Evolutionary conservation across 768 basidiomycete genomes (phyloP).

Genomic region (Podaxis pistillaris): DNA sequence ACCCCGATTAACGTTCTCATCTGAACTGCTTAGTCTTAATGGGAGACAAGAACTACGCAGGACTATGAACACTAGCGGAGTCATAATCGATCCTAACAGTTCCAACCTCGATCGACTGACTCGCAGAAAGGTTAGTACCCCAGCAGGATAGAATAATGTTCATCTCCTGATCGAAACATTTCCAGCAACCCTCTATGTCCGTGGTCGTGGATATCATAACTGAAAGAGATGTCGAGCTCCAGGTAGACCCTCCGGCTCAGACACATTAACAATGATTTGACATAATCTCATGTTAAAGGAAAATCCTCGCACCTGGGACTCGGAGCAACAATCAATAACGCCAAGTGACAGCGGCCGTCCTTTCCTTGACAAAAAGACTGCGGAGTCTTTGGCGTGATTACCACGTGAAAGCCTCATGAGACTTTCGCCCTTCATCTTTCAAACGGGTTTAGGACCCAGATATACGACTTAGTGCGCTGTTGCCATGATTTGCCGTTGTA

Average conservation of each 20-base stretch:
- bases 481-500: too few relatives aligned
- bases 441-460: too few relatives aligned
- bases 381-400: neutral
- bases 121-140: neutral
- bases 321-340: neutral
- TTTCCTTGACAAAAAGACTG: neutral
- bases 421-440: too few relatives aligned
- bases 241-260: neutral
- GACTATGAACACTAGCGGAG: slow-evolving; percentile 7
- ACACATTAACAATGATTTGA: neutral
- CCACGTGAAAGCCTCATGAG: neutral
- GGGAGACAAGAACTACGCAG: slow-evolving; percentile 21
- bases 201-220: slow-evolving; percentile 7
- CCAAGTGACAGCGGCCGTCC: neutral
- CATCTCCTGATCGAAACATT: neutral
- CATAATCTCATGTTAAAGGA: neutral
- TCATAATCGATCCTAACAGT: neutral
- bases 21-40: slow-evolving; percentile 18
- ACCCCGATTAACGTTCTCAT: neutral
- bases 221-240: slow-evolving; percentile 4
- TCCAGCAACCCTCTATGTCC: neutral
- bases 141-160: too few relatives aligned
- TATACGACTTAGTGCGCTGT: too few relatives aligned
- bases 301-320: neutral
- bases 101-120: neutral